These are phyloP conservation scores for Microbotryum violaceum DNA, from an alignment of 1,284 basidiomycete species.

Conservation along the genomic window DNA sequence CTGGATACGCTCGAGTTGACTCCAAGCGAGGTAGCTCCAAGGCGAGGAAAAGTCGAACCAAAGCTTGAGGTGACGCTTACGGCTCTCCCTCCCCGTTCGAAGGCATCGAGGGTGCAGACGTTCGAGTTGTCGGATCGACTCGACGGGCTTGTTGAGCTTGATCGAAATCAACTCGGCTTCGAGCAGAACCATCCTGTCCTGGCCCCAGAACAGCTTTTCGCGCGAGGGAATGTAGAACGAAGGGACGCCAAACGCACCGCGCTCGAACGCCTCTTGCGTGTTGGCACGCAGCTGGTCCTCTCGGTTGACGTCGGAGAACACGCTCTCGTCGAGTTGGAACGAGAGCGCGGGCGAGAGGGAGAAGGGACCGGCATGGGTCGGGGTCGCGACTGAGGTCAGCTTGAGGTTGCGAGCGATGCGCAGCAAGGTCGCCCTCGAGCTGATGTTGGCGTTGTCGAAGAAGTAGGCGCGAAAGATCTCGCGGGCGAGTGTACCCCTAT, in stretches of 20 bases:
- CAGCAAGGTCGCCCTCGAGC: constrained; percentile 1
- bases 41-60: constrained; percentile 13
- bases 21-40: constrained; percentile 9
- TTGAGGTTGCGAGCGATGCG: constrained; percentile 6
- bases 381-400: neutral
- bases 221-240: constrained; percentile 1
- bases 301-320: constrained; percentile 2
- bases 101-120: constrained; percentile 9
- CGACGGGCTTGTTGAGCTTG: constrained; percentile 3
- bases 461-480: constrained; percentile 9
- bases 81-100: neutral
- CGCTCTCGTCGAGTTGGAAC: constrained; percentile 6
- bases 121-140: constrained; percentile 4
- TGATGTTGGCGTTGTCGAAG: constrained; percentile 7
- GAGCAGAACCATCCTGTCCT: constrained; percentile 7
- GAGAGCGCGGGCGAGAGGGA: neutral
- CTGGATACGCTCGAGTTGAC: constrained; percentile 8
- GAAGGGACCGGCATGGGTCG: constrained; percentile 8
- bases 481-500: constrained; percentile 1
- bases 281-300: constrained; percentile 3
- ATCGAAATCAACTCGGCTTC: constrained; percentile 8
- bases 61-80: constrained; percentile 4
- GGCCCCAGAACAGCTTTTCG: constrained; percentile 9
- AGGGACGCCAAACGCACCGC: constrained; percentile 14
- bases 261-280: constrained; percentile 8